Evolutionary conservation across 2,329 filamentous ascomycete species (phyloP).

Genomic region (Diaporthe nobilis): DNA sequence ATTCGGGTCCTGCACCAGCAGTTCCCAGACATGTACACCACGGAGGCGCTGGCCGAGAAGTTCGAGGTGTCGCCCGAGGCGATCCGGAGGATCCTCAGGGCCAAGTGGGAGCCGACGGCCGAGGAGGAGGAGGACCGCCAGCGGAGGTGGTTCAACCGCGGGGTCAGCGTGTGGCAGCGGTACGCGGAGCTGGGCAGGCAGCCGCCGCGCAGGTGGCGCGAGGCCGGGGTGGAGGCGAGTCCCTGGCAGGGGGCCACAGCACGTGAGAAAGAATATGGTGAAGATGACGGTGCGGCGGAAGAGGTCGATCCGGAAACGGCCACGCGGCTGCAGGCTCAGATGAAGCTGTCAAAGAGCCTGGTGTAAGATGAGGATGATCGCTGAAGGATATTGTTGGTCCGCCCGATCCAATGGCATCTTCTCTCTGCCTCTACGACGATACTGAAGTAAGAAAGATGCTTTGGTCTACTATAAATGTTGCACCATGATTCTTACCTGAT

Average conservation of each 20-base stretch:
- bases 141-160: conserved; percentile 73
- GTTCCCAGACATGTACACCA: conserved; percentile 84
- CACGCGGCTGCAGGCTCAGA: conserved; percentile 33
- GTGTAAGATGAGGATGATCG: conserved; percentile 28
- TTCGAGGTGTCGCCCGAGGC: conserved; percentile 92
- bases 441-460: neutral
- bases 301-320: conserved; percentile 40
- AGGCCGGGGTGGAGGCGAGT: conserved; percentile 65
- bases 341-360: conserved; percentile 41
- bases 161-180: conserved; percentile 70
- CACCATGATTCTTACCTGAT: neutral
- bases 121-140: conserved; percentile 71
- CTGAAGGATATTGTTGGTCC: neutral
- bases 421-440: neutral
- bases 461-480: neutral
- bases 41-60: conserved; percentile 77
- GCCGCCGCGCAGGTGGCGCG: conserved; percentile 72
- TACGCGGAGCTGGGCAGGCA: conserved; percentile 74
- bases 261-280: conserved; percentile 43
- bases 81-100: conserved; percentile 87
- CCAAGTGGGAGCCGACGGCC: conserved; percentile 77
- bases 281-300: conserved; percentile 46
- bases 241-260: conserved; percentile 44
- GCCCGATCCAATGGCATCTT: neutral
- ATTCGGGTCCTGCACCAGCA: conserved; percentile 86